These are phyloP conservation scores for Sarcodon aspratus DNA, from an alignment of 768 basidiomycete genomes.

Conservation along the genomic window DNA sequence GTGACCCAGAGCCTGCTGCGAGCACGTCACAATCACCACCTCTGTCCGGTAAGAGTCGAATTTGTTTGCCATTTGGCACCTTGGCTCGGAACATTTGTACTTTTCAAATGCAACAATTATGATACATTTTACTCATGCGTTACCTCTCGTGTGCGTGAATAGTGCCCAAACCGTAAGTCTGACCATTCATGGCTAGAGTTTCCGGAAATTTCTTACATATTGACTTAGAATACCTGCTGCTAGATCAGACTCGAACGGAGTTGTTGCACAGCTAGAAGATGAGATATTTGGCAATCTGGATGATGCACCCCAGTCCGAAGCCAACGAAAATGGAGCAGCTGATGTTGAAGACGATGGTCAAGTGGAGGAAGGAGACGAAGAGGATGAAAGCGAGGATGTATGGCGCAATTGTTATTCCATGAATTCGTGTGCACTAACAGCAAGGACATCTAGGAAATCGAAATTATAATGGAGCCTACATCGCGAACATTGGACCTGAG, in stretches of 20 bases:
- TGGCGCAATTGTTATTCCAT: conserved; percentile 2
- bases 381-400: conserved; percentile 34
- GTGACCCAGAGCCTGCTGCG: neutral
- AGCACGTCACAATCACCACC: neutral
- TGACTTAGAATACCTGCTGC: neutral
- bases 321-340: conserved; percentile 15
- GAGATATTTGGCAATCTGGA: conserved; percentile 17
- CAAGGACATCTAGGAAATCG: conserved; percentile 49
- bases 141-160: neutral
- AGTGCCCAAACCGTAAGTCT: neutral
- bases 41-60: neutral
- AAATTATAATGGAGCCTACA: conserved; percentile 82
- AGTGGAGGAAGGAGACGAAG: conserved; percentile 25
- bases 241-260: conserved; percentile 23
- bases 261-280: conserved; percentile 38
- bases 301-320: conserved; percentile 14
- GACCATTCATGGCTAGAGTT: neutral
- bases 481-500: conserved; percentile 67
- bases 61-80: neutral
- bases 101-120: neutral
- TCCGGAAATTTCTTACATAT: neutral
- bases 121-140: neutral
- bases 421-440: neutral
- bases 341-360: conserved; percentile 25
- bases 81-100: neutral